Evolutionary conservation across 2,329 filamentous ascomycete genomes (phyloP).

Genomic region (Penicillium sp.): DNA sequence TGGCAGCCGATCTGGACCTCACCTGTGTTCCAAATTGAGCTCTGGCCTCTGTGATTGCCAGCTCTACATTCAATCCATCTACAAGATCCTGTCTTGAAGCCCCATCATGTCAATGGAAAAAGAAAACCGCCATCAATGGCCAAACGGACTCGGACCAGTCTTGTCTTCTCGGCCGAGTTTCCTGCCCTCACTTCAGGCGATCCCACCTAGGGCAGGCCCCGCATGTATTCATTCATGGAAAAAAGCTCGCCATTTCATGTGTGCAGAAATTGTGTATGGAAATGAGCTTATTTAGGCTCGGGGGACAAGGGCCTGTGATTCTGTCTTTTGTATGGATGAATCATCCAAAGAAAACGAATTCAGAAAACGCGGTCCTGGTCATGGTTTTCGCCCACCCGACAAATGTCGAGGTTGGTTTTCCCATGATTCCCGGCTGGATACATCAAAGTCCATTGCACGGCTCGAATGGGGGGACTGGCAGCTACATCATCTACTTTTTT

Average conservation of each 20-base stretch:
- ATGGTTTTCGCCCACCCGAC: conserved; percentile 25
- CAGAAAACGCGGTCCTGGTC: conserved; percentile 8
- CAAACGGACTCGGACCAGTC: background rate
- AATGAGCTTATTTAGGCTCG: background rate
- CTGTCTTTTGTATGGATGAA: background rate
- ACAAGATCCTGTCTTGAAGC: too few relatives aligned
- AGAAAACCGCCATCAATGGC: background rate
- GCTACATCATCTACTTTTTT: background rate
- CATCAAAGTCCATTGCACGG: conserved; percentile 5
- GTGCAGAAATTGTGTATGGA: background rate
- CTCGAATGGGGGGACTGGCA: conserved; percentile 25
- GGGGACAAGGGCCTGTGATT: background rate
- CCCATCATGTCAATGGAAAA: too few relatives aligned
- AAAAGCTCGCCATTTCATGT: too few relatives aligned
- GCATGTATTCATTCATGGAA: background rate
- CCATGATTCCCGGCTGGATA: conserved; percentile 18
- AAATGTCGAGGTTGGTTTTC: conserved; percentile 16
- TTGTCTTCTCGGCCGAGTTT: background rate
- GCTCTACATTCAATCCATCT: too few relatives aligned
- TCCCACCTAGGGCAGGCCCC: background rate
- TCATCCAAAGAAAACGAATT: background rate
- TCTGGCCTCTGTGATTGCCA: too few relatives aligned
- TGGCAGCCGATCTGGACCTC: background rate
- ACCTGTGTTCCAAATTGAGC: background rate
- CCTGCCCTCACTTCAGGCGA: background rate